A percentile compares a stretch with the other conserved stretches of the same genome.
Conservation (phyloP, 2,329 filamentous ascomycete genomes). For the Neonectria sp. region DNA sequence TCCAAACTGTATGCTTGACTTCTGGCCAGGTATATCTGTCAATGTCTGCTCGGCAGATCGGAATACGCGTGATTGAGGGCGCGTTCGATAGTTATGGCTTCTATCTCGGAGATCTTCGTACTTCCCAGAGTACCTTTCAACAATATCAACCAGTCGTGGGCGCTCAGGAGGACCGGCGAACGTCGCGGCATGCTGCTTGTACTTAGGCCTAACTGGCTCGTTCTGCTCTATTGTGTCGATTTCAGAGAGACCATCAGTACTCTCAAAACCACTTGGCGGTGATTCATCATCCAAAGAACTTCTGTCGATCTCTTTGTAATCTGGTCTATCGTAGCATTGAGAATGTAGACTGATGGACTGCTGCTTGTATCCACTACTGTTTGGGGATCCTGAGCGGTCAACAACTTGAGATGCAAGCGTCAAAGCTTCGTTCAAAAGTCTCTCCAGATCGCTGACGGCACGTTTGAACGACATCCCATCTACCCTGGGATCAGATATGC, state of each 20-base stretch:
- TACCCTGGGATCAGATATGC: constrained; percentile 41
- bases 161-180: constrained; percentile 40
- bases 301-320: constrained; percentile 2
- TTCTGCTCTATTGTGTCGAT: constrained; percentile 16
- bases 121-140: constrained; percentile 47
- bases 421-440: constrained; percentile 63
- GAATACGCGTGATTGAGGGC: neutral
- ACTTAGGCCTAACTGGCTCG: constrained; percentile 31
- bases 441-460: constrained; percentile 61
- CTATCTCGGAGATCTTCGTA: constrained; percentile 26
- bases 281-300: constrained; percentile 17
- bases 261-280: constrained; percentile 26
- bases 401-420: constrained; percentile 59
- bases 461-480: constrained; percentile 52
- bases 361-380: constrained; percentile 29
- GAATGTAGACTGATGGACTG: constrained; percentile 32
- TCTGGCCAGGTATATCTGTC: constrained; percentile 26
- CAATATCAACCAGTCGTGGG: constrained; percentile 45
- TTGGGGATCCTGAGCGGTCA: constrained; percentile 48
- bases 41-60: constrained; percentile 12
- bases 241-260: constrained; percentile 21
- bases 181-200: constrained; percentile 48
- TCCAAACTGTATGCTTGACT: constrained; percentile 31
- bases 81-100: constrained; percentile 5
- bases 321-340: constrained; percentile 17